phyloP scores from a whole-genome alignment of 768 basidiomycete genomes.

The Suillus discolor region DNA sequence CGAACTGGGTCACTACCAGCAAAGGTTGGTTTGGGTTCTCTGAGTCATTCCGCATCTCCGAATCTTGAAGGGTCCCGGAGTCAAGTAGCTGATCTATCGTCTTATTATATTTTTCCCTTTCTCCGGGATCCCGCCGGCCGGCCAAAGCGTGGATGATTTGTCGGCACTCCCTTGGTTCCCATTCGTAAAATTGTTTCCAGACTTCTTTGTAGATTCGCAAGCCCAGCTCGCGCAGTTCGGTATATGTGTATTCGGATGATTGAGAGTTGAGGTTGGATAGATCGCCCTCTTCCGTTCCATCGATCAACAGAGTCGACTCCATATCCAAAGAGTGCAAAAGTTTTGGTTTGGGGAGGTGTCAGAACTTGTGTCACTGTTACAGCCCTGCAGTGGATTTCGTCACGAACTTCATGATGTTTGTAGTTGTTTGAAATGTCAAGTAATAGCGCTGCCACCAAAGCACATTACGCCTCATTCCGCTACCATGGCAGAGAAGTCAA shows the following conservation, averaged over 20 bases:
- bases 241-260: constrained; percentile 6
- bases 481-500: constrained; percentile 41
- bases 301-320: constrained; percentile 22
- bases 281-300: constrained; percentile 23
- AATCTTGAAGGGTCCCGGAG: not conserved
- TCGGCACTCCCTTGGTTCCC: constrained; percentile 39
- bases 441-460: not conserved
- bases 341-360: not conserved
- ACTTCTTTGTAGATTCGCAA: constrained; percentile 35
- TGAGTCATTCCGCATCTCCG: not conserved
- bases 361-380: not conserved
- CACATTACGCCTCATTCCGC: constrained; percentile 9
- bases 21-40: not conserved
- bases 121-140: not conserved
- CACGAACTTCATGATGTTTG: not conserved
- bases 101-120: not conserved
- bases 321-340: constrained; percentile 12
- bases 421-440: constrained; percentile 1
- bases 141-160: constrained; percentile 25
- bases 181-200: constrained; percentile 51
- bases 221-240: constrained; percentile 27
- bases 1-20: constrained; percentile 15
- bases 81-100: not conserved
- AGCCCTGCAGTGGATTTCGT: no score
- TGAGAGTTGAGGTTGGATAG: not conserved